Base-by-base conservation (phyloP, 306 rosid genomes). In the Geum urbanum region DNA sequence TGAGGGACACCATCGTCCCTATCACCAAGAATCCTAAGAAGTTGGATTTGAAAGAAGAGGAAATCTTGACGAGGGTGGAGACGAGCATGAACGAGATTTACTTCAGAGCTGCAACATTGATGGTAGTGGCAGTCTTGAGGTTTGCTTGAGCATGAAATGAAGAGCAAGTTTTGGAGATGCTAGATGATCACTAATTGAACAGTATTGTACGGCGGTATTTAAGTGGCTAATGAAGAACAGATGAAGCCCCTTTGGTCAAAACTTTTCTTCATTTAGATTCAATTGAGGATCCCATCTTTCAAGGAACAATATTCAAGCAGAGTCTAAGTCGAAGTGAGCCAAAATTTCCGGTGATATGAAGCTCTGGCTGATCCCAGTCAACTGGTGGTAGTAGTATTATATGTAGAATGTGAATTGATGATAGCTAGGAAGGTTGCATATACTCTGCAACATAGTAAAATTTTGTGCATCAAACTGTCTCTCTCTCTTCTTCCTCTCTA, bases 31-130 rank as follows among this genome's bases (percentile, higher is more conserved):
- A 84, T 70, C 71, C 83, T 3, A 86, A 82, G 40, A 90, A 88
- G 80, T 68, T 67, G 62, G 76, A 76, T 37, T 74, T 77, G 69
- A 85, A 78, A 63, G 98, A 90, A 53, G 94, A 85, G 55, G 86
- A 88, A 67, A 80, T 84, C 73, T 64, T 78, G 78, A 74, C 63
- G 71, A 82, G 77, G 78, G 86, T 92, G 67, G 91, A 86, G 41
- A 82, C 75, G 66, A 86, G 81, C 61, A 51, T 85, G 52, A 71
- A 73, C 10, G 87, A 84, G 50, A 85, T 92, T 66, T 82, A 84
- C 86, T 82, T 82, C 61, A 76, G 96, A 41, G 82, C 89, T 9
- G 89, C 89, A 27, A 73, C 97, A 15, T 50, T 86, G 84, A 77
- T 90, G 84, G 87, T 83, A 1, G 56, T 85, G 73, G 86, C 87